A percentile compares a stretch with the other conserved stretches of the same genome.
Evolutionary conservation across 768 basidiomycete genomes (phyloP).

Genomic region (Panaeolus papilionaceus): DNA sequence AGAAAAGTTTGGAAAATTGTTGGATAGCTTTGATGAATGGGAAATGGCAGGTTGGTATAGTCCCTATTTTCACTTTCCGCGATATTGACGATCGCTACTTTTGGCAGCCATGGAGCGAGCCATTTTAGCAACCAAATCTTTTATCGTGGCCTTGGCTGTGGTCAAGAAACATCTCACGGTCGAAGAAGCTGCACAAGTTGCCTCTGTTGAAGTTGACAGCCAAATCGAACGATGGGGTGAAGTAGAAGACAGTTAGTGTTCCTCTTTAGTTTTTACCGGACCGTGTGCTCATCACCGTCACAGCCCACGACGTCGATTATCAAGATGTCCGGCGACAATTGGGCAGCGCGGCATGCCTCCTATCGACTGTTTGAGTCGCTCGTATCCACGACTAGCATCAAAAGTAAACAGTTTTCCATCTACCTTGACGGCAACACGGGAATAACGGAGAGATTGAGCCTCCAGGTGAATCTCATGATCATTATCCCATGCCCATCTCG

Average conservation of each 20-base stretch:
- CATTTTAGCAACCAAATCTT: constrained; percentile 89
- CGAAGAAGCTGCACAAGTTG: constrained; percentile 84
- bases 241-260: constrained; percentile 93
- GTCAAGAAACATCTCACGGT: constrained; percentile 77
- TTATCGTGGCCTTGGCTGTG: constrained; percentile 86
- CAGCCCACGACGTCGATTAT: constrained; percentile 98
- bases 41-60: constrained; percentile 80
- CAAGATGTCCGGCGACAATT: constrained; percentile 79
- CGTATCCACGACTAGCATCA: background rate
- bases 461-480: constrained; percentile 14
- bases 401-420: constrained; percentile 7
- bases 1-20: constrained; percentile 57
- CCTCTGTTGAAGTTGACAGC: constrained; percentile 92
- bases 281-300: constrained; percentile 18
- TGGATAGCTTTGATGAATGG: constrained; percentile 78
- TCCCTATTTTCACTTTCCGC: constrained; percentile 4
- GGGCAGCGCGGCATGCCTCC: constrained; percentile 36
- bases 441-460: constrained; percentile 10
- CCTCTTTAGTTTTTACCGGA: constrained; percentile 16
- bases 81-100: constrained; percentile 14
- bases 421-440: constrained; percentile 6
- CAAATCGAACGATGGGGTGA: constrained; percentile 99
- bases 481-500: background rate
- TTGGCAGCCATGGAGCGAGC: constrained; percentile 86
- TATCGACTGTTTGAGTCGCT: constrained; percentile 25